phyloP scores from a whole-genome alignment of 257 asterid genomes.

The Solanum sitiens region DNA sequence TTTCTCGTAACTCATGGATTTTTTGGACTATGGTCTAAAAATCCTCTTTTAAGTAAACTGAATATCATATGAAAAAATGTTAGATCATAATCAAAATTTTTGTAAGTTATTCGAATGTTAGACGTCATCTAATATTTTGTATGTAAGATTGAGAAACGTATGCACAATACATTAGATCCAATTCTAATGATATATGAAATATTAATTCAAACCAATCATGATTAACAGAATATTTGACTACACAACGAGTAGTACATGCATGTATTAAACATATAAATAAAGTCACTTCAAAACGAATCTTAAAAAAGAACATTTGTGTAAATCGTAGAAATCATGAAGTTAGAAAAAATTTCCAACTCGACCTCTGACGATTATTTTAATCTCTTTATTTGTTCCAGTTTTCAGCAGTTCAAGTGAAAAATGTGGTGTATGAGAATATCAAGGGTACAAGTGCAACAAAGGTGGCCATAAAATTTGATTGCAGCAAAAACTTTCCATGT shows the following conservation, averaged over 20 bases:
- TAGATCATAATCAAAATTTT: not conserved
- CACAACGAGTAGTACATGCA: not conserved
- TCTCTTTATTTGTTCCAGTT: slow-evolving; percentile 10
- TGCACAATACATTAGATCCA: not conserved
- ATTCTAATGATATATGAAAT: too few relatives aligned
- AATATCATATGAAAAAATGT: not conserved
- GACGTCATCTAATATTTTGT: not conserved
- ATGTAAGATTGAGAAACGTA: not conserved
- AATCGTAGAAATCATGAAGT: not conserved
- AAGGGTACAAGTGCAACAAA: slow-evolving; percentile 51
- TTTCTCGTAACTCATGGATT: not conserved
- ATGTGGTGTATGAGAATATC: slow-evolving; percentile 51
- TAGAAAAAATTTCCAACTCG: not conserved
- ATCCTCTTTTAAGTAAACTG: not conserved
- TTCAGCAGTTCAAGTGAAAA: slow-evolving; percentile 50
- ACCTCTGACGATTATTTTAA: not conserved
- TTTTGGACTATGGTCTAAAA: not conserved
- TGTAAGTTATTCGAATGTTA: not conserved
- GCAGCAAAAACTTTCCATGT: slow-evolving; percentile 56
- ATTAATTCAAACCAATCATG: not conserved
- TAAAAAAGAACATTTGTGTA: not conserved
- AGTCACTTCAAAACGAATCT: not conserved
- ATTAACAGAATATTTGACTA: too few relatives aligned
- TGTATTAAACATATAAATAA: too few relatives aligned
- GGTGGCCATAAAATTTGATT: slow-evolving; percentile 42